Base-by-base conservation (phyloP, 192 early-diverging fungal genomes). In the Linnemannia elongata region DNA sequence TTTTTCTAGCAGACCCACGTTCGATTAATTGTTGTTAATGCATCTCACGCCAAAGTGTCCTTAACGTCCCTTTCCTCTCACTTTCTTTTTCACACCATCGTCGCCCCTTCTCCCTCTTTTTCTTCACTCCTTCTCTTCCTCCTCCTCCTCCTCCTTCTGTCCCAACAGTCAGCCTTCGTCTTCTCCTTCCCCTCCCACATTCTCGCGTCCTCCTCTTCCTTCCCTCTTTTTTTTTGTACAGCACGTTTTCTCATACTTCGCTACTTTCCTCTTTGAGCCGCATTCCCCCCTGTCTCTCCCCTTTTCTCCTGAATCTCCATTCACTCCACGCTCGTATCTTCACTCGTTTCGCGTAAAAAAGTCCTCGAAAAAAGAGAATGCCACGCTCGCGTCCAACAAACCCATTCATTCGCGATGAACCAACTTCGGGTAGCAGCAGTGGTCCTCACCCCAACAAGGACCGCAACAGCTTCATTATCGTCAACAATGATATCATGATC, bases 401-500 rank as follows among this genome's bases (percentile, higher is more conserved):
- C 30, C 72, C 72, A 73, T 73, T 73, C 72, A 45, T 30, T 30
- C 72, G 27, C 30, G 27, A 24, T 30, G 72, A 73, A 47, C 49
- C 72, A 41, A 45, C 72, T 27, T 73, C 72, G 0, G 60, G 30
- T 30, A 66, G 60, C 27, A 66, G 60, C 60, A 66, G 60, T 66
- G 60, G 60, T 9, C 60, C 60, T 66, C 60, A 66, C 30, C 60
- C 60, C n/a, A 73, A 73, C 72, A 73, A 73, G 27, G 63, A 47
- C 42, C 38, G 42, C 22, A 60, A 69, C 10, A 72, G 57, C 38
- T n/a, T 76, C 49, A 78, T 83, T 47, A 78, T 83, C 42, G 82
- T 83, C 72, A 83, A 83, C 76, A 83, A 39, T 27, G 82, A 83
- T 71, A 83, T 83, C 60, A 83, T 83, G 82, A 83, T 83, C n/a